Conservation (phyloP, 352 stramenopile genomes). For the Phytophthora hibernalis region DNA sequence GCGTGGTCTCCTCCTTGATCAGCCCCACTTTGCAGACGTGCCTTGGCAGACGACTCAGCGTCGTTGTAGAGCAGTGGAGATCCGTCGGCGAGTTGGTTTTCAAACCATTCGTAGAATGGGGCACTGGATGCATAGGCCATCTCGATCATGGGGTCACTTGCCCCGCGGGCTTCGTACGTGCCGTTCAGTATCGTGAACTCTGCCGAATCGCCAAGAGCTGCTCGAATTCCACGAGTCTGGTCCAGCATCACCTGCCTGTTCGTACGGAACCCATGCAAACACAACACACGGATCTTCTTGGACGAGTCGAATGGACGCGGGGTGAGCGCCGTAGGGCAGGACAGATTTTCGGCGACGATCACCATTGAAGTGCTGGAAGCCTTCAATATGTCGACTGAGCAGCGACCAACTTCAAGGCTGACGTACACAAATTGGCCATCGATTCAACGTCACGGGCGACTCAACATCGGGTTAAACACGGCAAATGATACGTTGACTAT, state of each 20-base stretch:
- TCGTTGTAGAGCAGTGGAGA: constrained; percentile 41
- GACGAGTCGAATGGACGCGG: constrained; percentile 13
- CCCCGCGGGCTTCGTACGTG: constrained; percentile 45
- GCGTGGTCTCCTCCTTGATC: constrained; percentile 36
- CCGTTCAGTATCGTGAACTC: constrained; percentile 56
- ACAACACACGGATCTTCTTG: constrained; percentile 54
- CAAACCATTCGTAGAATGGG: constrained; percentile 61
- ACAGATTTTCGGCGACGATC: constrained; percentile 25
- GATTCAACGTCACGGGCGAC: not conserved
- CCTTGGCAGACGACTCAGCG: constrained; percentile 39
- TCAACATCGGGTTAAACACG: constrained; percentile 8
- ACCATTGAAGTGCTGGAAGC: constrained; percentile 18
- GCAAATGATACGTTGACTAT: constrained; percentile 14
- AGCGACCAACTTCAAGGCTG: constrained; percentile 37
- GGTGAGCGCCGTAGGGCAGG: constrained; percentile 15
- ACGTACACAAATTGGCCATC: constrained; percentile 23
- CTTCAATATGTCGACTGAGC: constrained; percentile 38
- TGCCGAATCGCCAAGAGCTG: constrained; percentile 34
- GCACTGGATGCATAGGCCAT: constrained; percentile 31
- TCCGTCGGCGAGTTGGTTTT: constrained; percentile 39
- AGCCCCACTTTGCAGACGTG: constrained; percentile 31
- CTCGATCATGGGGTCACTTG: constrained; percentile 45
- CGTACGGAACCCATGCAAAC: constrained; percentile 62
- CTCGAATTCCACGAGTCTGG: constrained; percentile 50
- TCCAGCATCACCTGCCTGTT: constrained; percentile 56